phyloP scores from a whole-genome alignment of 2,329 filamentous ascomycete species.

The Cryphonectria radicalis region DNA sequence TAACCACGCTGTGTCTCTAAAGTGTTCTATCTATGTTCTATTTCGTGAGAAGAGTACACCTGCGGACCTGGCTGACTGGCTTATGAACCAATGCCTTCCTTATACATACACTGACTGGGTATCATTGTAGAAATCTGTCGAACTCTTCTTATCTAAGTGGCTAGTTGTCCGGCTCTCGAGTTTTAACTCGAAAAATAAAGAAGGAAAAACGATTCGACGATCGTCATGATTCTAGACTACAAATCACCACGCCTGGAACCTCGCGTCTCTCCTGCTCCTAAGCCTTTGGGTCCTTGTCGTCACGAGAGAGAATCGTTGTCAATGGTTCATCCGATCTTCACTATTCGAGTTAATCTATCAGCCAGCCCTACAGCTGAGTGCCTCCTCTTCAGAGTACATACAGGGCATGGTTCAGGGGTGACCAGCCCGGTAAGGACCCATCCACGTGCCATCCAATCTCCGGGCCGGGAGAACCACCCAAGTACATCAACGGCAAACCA shows the following conservation, averaged over 20 bases:
- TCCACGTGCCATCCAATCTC: neutral
- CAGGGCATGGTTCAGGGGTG: slow-evolving; percentile 12
- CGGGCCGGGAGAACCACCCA: neutral
- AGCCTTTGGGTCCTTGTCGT: neutral
- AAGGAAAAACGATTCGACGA: neutral
- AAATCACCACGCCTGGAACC: neutral
- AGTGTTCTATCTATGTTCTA: neutral
- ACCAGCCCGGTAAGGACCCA: neutral
- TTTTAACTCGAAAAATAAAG: neutral
- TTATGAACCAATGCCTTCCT: too few species aligned
- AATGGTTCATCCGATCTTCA: neutral
- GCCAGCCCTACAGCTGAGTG: neutral
- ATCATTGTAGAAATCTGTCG: too few species aligned
- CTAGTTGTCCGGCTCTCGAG: neutral
- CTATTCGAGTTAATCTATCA: neutral
- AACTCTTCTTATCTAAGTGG: too few species aligned
- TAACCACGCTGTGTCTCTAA: neutral
- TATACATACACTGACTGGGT: neutral
- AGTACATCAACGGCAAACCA: slow-evolving; percentile 23
- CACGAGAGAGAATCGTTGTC: neutral
- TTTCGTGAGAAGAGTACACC: neutral
- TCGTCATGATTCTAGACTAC: neutral
- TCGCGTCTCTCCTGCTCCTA: neutral
- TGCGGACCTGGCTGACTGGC: neutral
- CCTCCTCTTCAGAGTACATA: neutral